Evolutionary conservation across 2,329 filamentous ascomycete species (phyloP).

Genomic region (Epichloe gansuensis): DNA sequence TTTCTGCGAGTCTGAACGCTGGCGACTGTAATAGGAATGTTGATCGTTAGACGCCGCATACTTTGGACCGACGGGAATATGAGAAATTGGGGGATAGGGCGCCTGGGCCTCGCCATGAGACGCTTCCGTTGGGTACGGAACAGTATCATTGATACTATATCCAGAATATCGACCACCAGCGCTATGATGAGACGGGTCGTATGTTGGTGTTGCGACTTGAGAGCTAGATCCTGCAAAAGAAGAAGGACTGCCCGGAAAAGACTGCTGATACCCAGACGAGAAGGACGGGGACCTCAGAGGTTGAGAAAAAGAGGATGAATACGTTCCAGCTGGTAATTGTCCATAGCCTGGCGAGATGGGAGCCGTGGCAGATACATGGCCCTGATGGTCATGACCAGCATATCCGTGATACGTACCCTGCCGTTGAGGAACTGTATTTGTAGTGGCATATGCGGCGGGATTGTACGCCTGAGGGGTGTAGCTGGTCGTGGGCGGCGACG

Average conservation of each 20-base stretch:
- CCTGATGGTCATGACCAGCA: constrained; percentile 27
- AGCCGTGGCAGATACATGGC: constrained; percentile 25
- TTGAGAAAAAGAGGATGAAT: constrained; percentile 12
- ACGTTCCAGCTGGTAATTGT: constrained; percentile 25
- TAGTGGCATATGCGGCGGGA: constrained; percentile 43
- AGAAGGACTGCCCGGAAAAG: constrained; percentile 23
- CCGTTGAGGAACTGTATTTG: constrained; percentile 32
- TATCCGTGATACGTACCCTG: constrained; percentile 38
- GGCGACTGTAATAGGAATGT: constrained; percentile 30
- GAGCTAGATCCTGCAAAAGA: constrained; percentile 15
- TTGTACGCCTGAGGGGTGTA: constrained; percentile 45
- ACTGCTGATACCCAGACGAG: constrained; percentile 27
- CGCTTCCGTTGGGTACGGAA: constrained; percentile 19
- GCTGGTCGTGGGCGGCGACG: constrained; percentile 25
- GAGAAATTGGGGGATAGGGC: constrained; percentile 38
- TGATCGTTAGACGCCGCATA: constrained; percentile 35
- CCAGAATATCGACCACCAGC: constrained; percentile 17
- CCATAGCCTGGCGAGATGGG: constrained; percentile 23
- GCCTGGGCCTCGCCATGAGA: constrained; percentile 17
- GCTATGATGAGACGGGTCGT: constrained; percentile 24
- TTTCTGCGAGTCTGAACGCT: constrained; percentile 36
- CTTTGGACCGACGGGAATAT: constrained; percentile 39
- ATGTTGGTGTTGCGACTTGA: constrained; percentile 18
- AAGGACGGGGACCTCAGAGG: constrained; percentile 16
- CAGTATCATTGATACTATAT: constrained; percentile 14